These are phyloP conservation scores for Ophiostoma triangulosporum DNA, from an alignment of 2,329 filamentous ascomycete species.

Conservation along the genomic window DNA sequence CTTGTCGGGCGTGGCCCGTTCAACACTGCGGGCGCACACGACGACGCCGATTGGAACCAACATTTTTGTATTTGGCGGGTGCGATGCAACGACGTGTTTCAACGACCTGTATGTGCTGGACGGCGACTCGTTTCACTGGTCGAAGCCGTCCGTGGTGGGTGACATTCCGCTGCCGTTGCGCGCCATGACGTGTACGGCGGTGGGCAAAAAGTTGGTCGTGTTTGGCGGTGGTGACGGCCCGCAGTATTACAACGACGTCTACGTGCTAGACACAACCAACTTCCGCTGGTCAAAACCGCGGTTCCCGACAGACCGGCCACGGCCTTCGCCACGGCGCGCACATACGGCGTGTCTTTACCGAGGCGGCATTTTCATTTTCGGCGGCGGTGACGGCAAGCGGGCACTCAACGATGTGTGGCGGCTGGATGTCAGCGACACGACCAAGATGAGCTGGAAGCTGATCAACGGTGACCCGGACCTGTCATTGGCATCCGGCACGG, in stretches of 20 bases:
- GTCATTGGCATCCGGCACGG: slow-evolving; percentile 15
- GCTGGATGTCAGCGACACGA: slow-evolving; percentile 52
- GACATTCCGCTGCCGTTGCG: slow-evolving; percentile 51
- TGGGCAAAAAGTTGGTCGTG: slow-evolving; percentile 54
- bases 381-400: slow-evolving; percentile 55
- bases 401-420: slow-evolving; percentile 61
- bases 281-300: slow-evolving; percentile 52
- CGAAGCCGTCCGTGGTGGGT: slow-evolving; percentile 47
- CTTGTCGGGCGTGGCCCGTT: slow-evolving; percentile 47
- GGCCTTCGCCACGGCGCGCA: slow-evolving; percentile 48
- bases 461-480: slow-evolving; percentile 30
- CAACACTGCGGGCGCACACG: slow-evolving; percentile 51
- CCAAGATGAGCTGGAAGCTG: slow-evolving; percentile 56
- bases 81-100: slow-evolving; percentile 53
- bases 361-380: slow-evolving; percentile 59
- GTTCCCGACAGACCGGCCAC: slow-evolving; percentile 38
- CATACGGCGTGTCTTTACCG: slow-evolving; percentile 61
- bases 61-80: slow-evolving; percentile 56
- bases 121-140: slow-evolving; percentile 58
- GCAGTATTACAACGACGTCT: slow-evolving; percentile 59
- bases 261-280: slow-evolving; percentile 57
- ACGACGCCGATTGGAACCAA: slow-evolving; percentile 53
- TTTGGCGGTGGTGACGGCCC: slow-evolving; percentile 59
- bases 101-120: slow-evolving; percentile 57
- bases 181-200: slow-evolving; percentile 59